Evolutionary conservation across 2,329 filamentous ascomycete genomes (phyloP).

Genomic region (Juglanconis oblonga): DNA sequence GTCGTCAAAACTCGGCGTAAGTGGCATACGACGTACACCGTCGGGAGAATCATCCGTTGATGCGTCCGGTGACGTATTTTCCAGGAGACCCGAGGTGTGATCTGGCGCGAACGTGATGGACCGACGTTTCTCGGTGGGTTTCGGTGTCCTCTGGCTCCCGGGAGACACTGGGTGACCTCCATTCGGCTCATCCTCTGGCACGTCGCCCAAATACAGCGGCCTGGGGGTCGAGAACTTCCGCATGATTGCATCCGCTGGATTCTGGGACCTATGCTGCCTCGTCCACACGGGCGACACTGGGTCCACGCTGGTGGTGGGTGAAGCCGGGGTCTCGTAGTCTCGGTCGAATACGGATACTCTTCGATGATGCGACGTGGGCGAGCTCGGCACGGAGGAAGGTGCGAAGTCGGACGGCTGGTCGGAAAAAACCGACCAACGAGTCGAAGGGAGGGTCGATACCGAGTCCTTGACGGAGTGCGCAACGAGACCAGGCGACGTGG

Average conservation of each 20-base stretch:
- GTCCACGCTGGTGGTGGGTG: slow-evolving; percentile 73
- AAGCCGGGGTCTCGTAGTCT: slow-evolving; percentile 68
- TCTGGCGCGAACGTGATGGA: slow-evolving; percentile 30
- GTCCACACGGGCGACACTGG: slow-evolving; percentile 62
- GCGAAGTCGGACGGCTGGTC: slow-evolving; percentile 61
- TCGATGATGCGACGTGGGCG: slow-evolving; percentile 64
- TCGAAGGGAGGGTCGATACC: slow-evolving; percentile 45
- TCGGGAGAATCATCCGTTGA: slow-evolving; percentile 31
- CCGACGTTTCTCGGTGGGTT: slow-evolving; percentile 24
- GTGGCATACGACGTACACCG: not conserved
- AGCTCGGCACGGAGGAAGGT: slow-evolving; percentile 74
- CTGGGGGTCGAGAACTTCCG: slow-evolving; percentile 40
- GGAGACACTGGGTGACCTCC: slow-evolving; percentile 21
- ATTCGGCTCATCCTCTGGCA: slow-evolving; percentile 19
- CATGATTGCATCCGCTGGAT: slow-evolving; percentile 52
- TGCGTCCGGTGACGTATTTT: slow-evolving; percentile 31
- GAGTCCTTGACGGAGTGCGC: slow-evolving; percentile 47
- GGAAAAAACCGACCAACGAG: slow-evolving; percentile 65
- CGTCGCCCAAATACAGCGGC: slow-evolving; percentile 28
- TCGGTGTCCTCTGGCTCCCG: not conserved
- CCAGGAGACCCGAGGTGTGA: slow-evolving; percentile 27
- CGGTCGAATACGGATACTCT: slow-evolving; percentile 78
- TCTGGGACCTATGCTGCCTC: slow-evolving; percentile 49
- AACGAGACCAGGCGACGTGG: slow-evolving; percentile 37
- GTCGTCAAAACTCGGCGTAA: slow-evolving; percentile 24